Base-by-base conservation (phyloP, 805 yeast species). In the Metschnikowia henanensis region DNA sequence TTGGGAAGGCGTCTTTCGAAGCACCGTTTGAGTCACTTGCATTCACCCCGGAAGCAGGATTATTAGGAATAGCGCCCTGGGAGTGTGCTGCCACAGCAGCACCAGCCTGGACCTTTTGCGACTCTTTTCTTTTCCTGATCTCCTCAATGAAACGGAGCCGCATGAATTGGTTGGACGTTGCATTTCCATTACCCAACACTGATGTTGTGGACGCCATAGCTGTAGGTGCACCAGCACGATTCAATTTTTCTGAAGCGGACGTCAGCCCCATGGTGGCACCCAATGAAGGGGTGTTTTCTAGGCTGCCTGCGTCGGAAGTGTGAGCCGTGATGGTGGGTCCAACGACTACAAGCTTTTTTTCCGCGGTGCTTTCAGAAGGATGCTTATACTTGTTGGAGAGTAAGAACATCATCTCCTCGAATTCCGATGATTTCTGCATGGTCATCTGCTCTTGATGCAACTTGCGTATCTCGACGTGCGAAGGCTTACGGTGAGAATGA, bases 121-220 rank as follows among this genome's bases (percentile, higher is more conserved):
- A 62, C 49, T 70, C 74, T 56, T 80, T 78, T 59, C 86, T 79
- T 36, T 86, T 73, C 42, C 95, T 73, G 66, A 87, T 81, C 64
- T 86, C 94, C 62, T 92, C 98, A 46, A 92, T 85, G 56, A 91
- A 89, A 50, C 95, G 76, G 39, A 92, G 70, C 51, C 98, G 79
- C 75, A 87, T 80, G 63, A 94, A 94, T 62, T 90, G 95, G 35
- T 71, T 75, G 7, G 77, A 70, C 7, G 75, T 70, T 1, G 70
- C 63, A 30, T 41, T 41, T 42, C 59, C 34, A 35, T 46, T 21
- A 44, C 59, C 30, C 52, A 34, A 57, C 43, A 38, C 54, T 2
- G 61, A 48, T 4, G 60, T 49, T 1, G 60, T 45, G 8, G 59
- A 41, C 9, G 54, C 23, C 8, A 51, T 35, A 9, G 34, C 39